Conservation (phyloP, 2,329 filamentous ascomycete species). For the Malbranchea zuffiana region DNA sequence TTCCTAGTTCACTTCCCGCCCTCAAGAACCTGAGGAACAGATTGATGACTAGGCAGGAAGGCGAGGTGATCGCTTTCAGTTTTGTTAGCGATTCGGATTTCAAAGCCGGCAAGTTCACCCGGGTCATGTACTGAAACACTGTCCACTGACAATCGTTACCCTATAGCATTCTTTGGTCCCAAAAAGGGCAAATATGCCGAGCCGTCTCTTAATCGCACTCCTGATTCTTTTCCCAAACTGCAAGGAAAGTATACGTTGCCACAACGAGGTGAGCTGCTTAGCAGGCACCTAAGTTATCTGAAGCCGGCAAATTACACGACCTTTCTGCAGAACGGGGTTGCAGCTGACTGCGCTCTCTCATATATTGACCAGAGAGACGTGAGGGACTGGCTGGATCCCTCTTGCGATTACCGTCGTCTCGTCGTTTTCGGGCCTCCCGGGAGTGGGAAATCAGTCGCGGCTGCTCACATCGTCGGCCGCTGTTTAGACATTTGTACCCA, state of each 20-base stretch:
- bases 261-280: not conserved
- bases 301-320: not conserved
- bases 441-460: not conserved
- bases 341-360: not conserved
- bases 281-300: not conserved
- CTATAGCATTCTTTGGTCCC: too few relatives aligned
- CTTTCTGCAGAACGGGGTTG: not conserved
- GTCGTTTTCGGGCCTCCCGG: not conserved
- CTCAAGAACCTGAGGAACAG: not conserved
- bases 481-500: not conserved
- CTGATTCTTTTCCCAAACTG: too few relatives aligned
- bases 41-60: not conserved
- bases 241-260: too few relatives aligned
- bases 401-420: not conserved
- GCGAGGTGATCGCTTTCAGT: not conserved
- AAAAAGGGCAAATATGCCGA: too few relatives aligned
- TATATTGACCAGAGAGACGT: not conserved
- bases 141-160: too few relatives aligned
- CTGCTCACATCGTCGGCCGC: not conserved
- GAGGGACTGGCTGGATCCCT: not conserved
- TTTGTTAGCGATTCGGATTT: not conserved
- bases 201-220: too few relatives aligned
- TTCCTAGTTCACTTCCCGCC: not conserved
- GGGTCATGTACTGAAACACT: too few relatives aligned
- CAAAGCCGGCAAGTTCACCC: not conserved